phyloP scores from a whole-genome alignment of 257 asterid genomes.

The Penstemon eatonii region DNA sequence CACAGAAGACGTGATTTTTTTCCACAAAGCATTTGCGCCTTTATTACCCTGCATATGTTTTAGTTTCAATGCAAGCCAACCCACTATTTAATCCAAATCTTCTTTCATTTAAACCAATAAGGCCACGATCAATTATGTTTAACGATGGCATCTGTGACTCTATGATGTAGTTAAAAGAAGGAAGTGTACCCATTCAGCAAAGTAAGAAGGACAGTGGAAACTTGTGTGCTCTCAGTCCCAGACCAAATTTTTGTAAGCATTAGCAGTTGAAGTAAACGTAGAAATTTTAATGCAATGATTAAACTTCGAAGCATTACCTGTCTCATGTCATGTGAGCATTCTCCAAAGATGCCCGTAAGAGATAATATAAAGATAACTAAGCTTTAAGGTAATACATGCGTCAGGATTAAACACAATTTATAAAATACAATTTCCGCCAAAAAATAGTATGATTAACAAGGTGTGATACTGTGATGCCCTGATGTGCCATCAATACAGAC shows the following conservation, averaged over 20 bases:
- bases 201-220: neutral
- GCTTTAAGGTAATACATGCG: neutral
- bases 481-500: constrained; percentile 6
- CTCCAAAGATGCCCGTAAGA: neutral
- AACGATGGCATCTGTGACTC: constrained; percentile 1
- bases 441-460: neutral
- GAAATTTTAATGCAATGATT: neutral
- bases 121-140: neutral
- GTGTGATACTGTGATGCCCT: neutral
- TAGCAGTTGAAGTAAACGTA: constrained; percentile 10
- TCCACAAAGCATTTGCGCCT: neutral
- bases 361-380: neutral
- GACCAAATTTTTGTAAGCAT: neutral
- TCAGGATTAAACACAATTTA: neutral
- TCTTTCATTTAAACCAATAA: neutral
- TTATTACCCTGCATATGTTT: neutral
- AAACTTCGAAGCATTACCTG: neutral
- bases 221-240: neutral
- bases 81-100: neutral
- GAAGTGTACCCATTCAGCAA: neutral
- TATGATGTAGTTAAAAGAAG: neutral
- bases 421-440: neutral
- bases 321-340: neutral
- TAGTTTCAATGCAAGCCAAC: neutral
- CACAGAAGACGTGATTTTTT: neutral